These are phyloP conservation scores for Protea cynaroides DNA, from an alignment of 164 flowering plant species.

Conservation along the genomic window DNA sequence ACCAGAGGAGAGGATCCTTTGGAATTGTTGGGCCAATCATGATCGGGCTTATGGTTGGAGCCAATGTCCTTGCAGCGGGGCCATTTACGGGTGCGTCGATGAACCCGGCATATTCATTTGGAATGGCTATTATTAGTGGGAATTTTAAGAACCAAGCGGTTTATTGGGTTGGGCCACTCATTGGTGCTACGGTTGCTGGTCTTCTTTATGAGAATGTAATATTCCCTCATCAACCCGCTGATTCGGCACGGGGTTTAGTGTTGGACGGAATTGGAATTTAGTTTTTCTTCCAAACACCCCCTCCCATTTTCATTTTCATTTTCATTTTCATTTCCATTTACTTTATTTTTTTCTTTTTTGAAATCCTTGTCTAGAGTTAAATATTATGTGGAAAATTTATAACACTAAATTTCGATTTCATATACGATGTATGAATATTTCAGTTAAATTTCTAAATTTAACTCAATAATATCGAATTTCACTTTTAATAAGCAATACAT, in stretches of 20 bases:
- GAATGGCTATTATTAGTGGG: slow-evolving; percentile 57
- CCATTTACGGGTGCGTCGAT: slow-evolving; percentile 87
- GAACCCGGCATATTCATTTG: slow-evolving; percentile 87
- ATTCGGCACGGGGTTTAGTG: slow-evolving; percentile 20
- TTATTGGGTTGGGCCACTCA: slow-evolving; percentile 83
- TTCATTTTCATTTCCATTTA: not conserved
- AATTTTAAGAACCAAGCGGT: slow-evolving; percentile 76
- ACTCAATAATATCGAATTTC: no score
- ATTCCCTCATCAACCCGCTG: slow-evolving; percentile 30
- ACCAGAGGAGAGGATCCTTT: slow-evolving; percentile 38
- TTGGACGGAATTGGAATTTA: slow-evolving; percentile 22
- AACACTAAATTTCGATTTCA: no score
- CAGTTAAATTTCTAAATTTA: no score
- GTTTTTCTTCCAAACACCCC: no score
- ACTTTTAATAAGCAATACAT: no score
- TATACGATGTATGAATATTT: no score
- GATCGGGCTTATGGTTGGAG: slow-evolving; percentile 65
- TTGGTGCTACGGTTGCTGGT: slow-evolving; percentile 67
- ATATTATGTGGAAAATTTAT: no score
- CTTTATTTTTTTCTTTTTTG: no score
- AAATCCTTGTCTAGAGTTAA: no score
- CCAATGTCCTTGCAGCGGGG: slow-evolving; percentile 61
- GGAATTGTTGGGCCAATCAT: slow-evolving; percentile 45
- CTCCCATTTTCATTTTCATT: not conserved
- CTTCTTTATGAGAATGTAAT: slow-evolving; percentile 65